Evolutionary conservation across 148 eudicot genomes (phyloP).

Genomic region (Silene uniflora): DNA sequence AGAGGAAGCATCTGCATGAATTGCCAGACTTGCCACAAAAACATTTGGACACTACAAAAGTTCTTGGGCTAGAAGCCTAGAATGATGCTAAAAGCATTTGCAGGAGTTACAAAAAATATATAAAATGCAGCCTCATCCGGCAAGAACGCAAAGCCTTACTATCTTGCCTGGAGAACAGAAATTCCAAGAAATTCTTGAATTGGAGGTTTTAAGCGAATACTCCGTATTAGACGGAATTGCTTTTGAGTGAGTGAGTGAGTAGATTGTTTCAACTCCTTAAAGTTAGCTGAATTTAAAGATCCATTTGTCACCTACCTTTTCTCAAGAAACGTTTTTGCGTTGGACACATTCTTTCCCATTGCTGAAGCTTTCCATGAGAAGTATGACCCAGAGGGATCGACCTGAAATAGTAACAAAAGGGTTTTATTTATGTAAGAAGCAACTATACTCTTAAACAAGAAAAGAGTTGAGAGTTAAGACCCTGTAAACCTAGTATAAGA

Average conservation of each 20-base stretch:
- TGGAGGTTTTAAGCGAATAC: not conserved
- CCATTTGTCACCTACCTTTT: constrained; percentile 49
- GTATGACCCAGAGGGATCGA: constrained; percentile 94
- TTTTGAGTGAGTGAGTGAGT: not conserved
- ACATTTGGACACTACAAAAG: too few relatives aligned
- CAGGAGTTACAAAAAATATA: not conserved
- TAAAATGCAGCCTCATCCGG: not conserved
- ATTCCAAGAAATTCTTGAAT: not conserved
- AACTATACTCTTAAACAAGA: not conserved
- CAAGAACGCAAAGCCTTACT: not conserved
- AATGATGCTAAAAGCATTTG: too few relatives aligned
- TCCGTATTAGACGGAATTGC: not conserved
- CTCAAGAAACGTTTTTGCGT: constrained; percentile 95
- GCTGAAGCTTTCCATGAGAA: constrained; percentile 99
- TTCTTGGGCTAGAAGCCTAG: too few relatives aligned
- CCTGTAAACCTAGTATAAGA: not conserved
- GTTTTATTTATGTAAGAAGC: not conserved
- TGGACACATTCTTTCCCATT: constrained; percentile 95
- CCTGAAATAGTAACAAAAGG: constrained; percentile 34
- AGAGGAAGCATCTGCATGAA: not conserved
- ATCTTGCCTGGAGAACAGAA: not conserved
- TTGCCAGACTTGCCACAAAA: too few relatives aligned
- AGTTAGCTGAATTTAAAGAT: not conserved
- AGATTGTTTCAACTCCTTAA: not conserved
- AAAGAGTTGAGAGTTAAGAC: not conserved